Evolutionary conservation across 2,329 filamentous ascomycete genomes (phyloP).

Genomic region (Arthrobotrys musiformis): DNA sequence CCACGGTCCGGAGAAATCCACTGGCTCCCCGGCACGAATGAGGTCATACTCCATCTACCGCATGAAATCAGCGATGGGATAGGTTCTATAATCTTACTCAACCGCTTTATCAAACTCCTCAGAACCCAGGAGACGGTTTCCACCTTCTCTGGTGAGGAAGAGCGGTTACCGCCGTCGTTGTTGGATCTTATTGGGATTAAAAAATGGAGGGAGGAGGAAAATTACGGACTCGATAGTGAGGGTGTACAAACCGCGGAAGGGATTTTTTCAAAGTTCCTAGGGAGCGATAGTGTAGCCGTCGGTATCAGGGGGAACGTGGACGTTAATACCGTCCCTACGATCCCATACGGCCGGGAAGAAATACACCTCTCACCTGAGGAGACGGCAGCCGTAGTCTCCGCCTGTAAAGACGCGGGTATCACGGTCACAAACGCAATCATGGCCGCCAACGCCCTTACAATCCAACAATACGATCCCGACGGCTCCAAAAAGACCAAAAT

Average conservation of each 20-base stretch:
- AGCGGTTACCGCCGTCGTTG: neutral
- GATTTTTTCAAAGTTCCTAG: neutral
- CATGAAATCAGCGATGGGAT: slow-evolving; percentile 28
- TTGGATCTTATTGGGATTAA: neutral
- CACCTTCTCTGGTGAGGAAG: neutral
- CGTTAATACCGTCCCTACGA: neutral
- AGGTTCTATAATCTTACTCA: slow-evolving; percentile 14
- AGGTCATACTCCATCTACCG: slow-evolving; percentile 18
- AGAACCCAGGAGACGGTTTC: neutral
- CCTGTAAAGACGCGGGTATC: slow-evolving; percentile 1
- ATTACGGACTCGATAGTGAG: neutral
- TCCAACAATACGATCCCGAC: neutral
- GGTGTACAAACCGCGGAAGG: neutral
- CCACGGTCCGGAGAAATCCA: neutral
- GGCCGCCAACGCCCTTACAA: neutral
- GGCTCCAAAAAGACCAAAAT: neutral
- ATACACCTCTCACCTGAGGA: too few species aligned
- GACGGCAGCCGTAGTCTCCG: neutral
- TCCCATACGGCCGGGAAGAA: neutral
- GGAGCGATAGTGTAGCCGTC: neutral
- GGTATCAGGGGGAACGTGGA: neutral
- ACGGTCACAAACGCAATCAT: slow-evolving; percentile 13
- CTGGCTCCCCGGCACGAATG: neutral
- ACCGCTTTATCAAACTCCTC: slow-evolving; percentile 12
- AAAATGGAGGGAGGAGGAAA: neutral